A percentile compares a stretch with the other conserved stretches of the same genome.
phyloP scores from a whole-genome alignment of 2,329 filamentous ascomycete genomes.

The Diaporthe caulivora region DNA sequence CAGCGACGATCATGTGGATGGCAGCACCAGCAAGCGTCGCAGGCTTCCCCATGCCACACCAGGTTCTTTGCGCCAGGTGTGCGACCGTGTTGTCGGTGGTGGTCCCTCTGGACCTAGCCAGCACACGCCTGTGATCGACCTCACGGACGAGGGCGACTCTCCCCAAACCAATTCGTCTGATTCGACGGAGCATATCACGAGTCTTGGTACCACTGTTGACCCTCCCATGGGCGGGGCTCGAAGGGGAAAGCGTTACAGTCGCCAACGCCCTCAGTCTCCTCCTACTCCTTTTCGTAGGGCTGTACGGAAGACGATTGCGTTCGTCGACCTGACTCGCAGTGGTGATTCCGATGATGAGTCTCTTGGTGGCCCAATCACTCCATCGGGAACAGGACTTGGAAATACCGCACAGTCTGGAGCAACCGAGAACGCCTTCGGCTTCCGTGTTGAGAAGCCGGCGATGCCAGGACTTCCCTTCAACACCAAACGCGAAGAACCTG shows the following conservation, averaged over 20 bases:
- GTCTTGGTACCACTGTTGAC: not conserved
- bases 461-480: not conserved
- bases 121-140: not conserved
- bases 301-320: not conserved
- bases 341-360: not conserved
- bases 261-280: too few species aligned
- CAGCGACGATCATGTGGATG: not conserved
- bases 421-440: not conserved
- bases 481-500: not conserved
- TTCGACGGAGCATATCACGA: too few species aligned
- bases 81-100: too few species aligned
- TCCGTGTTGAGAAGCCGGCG: not conserved
- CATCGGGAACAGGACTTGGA: not conserved
- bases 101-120: not conserved
- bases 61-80: not conserved
- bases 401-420: not conserved
- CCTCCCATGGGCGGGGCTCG: not conserved
- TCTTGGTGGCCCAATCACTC: not conserved
- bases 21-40: not conserved
- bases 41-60: too few species aligned
- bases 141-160: not conserved
- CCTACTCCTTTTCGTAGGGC: not conserved
- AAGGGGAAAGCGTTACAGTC: not conserved
- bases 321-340: not conserved
- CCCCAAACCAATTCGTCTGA: not conserved